A percentile compares a stretch with the other conserved stretches of the same genome.
phyloP scores from a whole-genome alignment of 2,329 filamentous ascomycete genomes.

The Immersiporthe knoxdaviesiana region DNA sequence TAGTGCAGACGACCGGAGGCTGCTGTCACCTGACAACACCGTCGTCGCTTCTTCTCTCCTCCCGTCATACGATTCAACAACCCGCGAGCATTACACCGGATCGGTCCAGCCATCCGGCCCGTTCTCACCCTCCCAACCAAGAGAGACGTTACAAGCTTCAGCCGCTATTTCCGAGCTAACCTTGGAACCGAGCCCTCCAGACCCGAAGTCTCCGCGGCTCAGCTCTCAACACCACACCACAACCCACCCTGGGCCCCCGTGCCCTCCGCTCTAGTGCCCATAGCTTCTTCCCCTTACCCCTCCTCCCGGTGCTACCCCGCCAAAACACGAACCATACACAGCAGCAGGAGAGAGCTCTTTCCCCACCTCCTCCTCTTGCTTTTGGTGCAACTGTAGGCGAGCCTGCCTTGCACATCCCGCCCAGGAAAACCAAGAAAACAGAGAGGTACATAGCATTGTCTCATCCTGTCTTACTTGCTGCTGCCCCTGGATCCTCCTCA shows the following conservation, averaged over 20 bases:
- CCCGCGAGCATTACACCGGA: constrained; percentile 9
- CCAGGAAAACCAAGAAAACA: not conserved
- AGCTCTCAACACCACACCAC: constrained; percentile 12
- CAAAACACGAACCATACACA: constrained; percentile 12
- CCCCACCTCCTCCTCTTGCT: not conserved
- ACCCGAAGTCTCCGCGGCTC: not conserved
- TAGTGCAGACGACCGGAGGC: not conserved
- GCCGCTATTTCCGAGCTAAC: constrained; percentile 7
- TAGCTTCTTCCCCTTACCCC: not conserved
- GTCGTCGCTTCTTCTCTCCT: not conserved
- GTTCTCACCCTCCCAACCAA: not conserved
- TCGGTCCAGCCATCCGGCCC: not conserved
- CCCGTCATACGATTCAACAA: not conserved
- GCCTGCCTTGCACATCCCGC: not conserved
- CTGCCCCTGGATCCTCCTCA: not conserved
- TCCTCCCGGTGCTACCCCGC: constrained; percentile 14
- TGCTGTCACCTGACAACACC: not conserved
- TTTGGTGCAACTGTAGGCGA: not conserved
- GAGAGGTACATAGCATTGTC: constrained; percentile 3
- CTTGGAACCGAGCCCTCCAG: not conserved
- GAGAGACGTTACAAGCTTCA: not conserved
- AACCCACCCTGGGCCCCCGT: not conserved
- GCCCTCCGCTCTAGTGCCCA: not conserved
- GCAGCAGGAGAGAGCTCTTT: not conserved
- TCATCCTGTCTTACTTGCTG: not conserved